Base-by-base conservation (phyloP, 768 basidiomycete species). In the Mycena belliarum region DNA sequence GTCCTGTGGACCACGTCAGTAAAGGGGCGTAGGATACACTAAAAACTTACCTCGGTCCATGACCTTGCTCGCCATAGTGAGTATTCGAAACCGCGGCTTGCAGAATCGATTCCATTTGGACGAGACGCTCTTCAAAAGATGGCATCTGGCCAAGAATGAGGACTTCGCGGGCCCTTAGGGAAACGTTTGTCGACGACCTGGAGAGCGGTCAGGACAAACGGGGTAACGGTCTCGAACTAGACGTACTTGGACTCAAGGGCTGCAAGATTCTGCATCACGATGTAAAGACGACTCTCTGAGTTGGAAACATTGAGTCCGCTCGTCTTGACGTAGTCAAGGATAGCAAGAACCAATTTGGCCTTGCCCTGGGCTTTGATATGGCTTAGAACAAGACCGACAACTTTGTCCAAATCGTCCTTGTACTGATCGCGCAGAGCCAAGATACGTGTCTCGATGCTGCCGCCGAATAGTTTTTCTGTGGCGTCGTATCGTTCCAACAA, bases 301-400 rank as follows among this genome's bases (percentile, higher is more conserved):
- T 87, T 85, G 20, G 89, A 88, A 24, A 94, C 85, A 43, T 86
- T 88, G 50, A 91, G 73, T 33, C 86, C 85, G 64, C 86, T 86
- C 29, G 80, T 79, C 77, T 97, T 97, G 76, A 98, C 84, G 66
- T 95, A 83, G 64, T 98, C 95, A 38, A 98, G 82, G 42, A 98
- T 78, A 18, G 86, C 82, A 46, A 96, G 80, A 42, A 97, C 82
- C 48, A 98, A 81, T 70, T 92, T 94, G 63, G 87, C 86, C 78
- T 98, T 98, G 75, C 89, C 86, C 63, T 91, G 89, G 9, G 93
- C 94, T 75, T 95, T 96, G 78, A 94, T 93, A 73, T 99, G 97
- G 56, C 95, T 96, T 49, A 98, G 82, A 18, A 98, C 93, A 28
- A 95, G 77, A 44, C 81, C 81, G 44, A 89, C 87, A 32, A 92